These are phyloP conservation scores for Ustilago sp. DNA, from an alignment of 1,284 basidiomycete genomes.

Conservation along the genomic window DNA sequence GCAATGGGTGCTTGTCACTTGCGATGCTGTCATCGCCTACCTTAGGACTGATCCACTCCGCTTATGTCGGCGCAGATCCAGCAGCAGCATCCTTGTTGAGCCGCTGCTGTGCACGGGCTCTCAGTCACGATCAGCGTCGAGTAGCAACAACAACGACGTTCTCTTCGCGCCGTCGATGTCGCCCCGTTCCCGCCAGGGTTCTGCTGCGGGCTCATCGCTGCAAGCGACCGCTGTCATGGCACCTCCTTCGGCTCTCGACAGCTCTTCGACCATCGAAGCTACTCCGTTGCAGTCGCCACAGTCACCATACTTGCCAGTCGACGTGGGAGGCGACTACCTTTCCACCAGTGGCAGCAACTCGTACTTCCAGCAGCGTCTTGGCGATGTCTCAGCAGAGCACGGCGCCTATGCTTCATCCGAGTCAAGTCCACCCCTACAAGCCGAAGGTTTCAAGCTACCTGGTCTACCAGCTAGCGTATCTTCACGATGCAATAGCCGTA, in stretches of 20 bases:
- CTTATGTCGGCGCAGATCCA: conserved; percentile 25
- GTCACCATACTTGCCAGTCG: conserved; percentile 4
- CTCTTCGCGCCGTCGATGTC: conserved; percentile 27
- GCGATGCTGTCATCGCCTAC: conserved; percentile 43
- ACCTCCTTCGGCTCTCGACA: conserved; percentile 15
- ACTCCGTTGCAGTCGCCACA: conserved; percentile 23
- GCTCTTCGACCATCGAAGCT: neutral
- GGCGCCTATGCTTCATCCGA: conserved; percentile 15
- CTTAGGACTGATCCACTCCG: conserved; percentile 42
- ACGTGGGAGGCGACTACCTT: conserved; percentile 7
- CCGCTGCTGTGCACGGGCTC: conserved; percentile 7
- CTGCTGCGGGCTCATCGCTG: conserved; percentile 19
- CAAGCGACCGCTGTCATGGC: conserved; percentile 11
- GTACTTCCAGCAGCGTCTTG: conserved; percentile 22
- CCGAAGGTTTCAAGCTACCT: conserved; percentile 37
- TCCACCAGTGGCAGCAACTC: conserved; percentile 26
- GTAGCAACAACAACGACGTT: conserved; percentile 2
- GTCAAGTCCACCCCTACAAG: conserved; percentile 19
- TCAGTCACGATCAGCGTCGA: conserved; percentile 12
- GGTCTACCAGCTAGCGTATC: conserved; percentile 36
- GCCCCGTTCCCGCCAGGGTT: conserved; percentile 24
- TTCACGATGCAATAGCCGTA: conserved; percentile 34
- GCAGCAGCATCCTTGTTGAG: conserved; percentile 12
- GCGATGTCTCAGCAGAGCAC: conserved; percentile 24
- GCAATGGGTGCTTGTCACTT: conserved; percentile 45